Conservation (phyloP, 257 asterid species). For the Solanum pennellii region DNA sequence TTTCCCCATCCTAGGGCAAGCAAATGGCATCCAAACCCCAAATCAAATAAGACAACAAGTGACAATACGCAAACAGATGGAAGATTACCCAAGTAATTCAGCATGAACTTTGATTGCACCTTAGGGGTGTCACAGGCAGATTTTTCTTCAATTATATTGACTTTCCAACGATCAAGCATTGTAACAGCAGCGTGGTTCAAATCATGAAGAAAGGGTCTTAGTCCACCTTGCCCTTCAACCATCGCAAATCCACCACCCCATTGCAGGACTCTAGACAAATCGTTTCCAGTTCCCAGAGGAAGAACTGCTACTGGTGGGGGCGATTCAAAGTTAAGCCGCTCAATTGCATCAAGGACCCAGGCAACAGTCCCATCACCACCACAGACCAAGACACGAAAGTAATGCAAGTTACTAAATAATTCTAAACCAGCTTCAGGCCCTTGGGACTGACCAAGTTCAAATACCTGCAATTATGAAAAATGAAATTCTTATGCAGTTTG, state of each 20-base stretch:
- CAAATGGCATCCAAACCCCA: neutral
- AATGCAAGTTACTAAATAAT: constrained; percentile 45
- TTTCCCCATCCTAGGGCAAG: neutral
- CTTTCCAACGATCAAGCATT: constrained; percentile 88
- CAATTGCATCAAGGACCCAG: constrained; percentile 85
- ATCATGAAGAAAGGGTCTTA: constrained; percentile 59
- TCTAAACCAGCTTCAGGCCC: constrained; percentile 81
- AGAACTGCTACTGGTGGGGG: constrained; percentile 89
- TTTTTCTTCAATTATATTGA: constrained; percentile 47
- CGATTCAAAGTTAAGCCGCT: constrained; percentile 51
- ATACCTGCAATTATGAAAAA: constrained; percentile 31
- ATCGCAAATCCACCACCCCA: constrained; percentile 84
- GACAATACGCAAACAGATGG: neutral
- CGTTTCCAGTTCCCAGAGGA: constrained; percentile 90
- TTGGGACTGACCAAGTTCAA: constrained; percentile 63
- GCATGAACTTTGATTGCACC: constrained; percentile 66
- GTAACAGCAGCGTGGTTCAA: constrained; percentile 67
- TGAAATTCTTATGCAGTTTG: neutral
- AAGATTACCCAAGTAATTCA: constrained; percentile 73
- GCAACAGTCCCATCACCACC: constrained; percentile 95
- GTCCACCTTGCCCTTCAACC: constrained; percentile 69
- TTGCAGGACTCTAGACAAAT: constrained; percentile 62
- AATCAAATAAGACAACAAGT: neutral
- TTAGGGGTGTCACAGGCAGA: constrained; percentile 19
- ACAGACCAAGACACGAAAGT: constrained; percentile 74